A percentile compares a stretch with the other conserved stretches of the same genome.
These are phyloP conservation scores for Oryza meyeriana DNA, from an alignment of 176 grass and related monocot genomes.

Conservation along the genomic window DNA sequence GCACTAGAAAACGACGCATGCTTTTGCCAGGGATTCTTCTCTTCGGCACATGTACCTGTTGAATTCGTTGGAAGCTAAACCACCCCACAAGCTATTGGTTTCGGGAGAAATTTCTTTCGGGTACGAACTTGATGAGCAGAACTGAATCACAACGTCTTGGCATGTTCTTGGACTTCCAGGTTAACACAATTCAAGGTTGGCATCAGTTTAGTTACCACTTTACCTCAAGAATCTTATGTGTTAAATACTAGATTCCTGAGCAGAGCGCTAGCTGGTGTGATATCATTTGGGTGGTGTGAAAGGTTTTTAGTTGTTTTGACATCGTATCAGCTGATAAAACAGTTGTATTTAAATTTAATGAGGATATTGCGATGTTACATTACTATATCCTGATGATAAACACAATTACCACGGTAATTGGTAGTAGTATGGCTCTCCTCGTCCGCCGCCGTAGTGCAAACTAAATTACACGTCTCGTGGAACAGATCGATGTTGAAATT, in stretches of 20 bases:
- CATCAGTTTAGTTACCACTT: not conserved
- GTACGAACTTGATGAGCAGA: not conserved
- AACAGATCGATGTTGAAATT: not conserved
- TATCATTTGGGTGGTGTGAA: not conserved
- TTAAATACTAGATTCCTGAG: not conserved
- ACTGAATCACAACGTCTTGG: not conserved
- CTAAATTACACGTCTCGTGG: not conserved
- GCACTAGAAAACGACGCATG: not conserved
- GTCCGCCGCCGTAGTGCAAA: not conserved
- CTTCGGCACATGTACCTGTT: not conserved
- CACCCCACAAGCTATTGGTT: constrained; percentile 20
- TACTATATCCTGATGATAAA: no score
- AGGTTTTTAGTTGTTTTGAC: not conserved
- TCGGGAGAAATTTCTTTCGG: not conserved
- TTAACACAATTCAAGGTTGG: not conserved
- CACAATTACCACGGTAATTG: no score
- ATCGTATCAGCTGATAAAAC: not conserved
- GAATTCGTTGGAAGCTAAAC: constrained; percentile 26
- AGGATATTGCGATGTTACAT: no score
- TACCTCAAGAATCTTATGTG: not conserved
- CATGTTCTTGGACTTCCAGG: not conserved
- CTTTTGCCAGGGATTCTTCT: not conserved
- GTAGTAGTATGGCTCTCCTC: no score
- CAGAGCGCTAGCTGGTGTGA: not conserved
- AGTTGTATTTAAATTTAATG: no score